phyloP scores from a whole-genome alignment of 2,329 filamentous ascomycete genomes.

The Fusarium agapanthi region DNA sequence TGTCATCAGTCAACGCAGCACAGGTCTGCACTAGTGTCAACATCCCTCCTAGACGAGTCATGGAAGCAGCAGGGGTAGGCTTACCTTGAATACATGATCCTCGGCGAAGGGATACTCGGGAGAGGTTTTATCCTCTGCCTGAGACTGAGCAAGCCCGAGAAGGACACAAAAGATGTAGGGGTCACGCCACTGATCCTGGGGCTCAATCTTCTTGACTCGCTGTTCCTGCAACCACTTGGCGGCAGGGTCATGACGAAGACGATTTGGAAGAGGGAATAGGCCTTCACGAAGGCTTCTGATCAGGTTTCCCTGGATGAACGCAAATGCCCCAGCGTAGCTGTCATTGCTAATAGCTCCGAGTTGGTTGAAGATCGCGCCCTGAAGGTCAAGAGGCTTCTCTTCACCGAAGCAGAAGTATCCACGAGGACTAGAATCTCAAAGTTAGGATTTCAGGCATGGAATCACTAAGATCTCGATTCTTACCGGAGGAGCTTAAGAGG shows the following conservation, averaged over 20 bases:
- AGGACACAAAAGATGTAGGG: slow-evolving; percentile 39
- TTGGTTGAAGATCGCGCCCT: slow-evolving; percentile 32
- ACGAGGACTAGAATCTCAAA: slow-evolving; percentile 19
- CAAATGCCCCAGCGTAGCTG: slow-evolving; percentile 23
- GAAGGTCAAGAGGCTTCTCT: slow-evolving; percentile 33
- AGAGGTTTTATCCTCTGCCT: slow-evolving; percentile 16
- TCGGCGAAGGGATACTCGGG: neutral
- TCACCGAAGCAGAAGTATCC: slow-evolving; percentile 37
- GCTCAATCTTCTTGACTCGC: slow-evolving; percentile 32
- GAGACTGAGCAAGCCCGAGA: slow-evolving; percentile 36
- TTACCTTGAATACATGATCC: slow-evolving; percentile 27
- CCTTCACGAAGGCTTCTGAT: slow-evolving; percentile 30
- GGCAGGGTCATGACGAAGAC: slow-evolving; percentile 26
- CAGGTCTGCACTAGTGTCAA: slow-evolving; percentile 13
- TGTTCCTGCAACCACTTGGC: slow-evolving; percentile 20
- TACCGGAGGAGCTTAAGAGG: slow-evolving; percentile 34
- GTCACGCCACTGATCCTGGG: slow-evolving; percentile 30
- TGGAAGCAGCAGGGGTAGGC: neutral
- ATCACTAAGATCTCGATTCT: neutral
- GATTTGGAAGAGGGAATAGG: slow-evolving; percentile 25
- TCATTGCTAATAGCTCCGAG: neutral
- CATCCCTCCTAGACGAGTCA: neutral
- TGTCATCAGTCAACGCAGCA: slow-evolving; percentile 29
- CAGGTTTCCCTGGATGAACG: slow-evolving; percentile 37
- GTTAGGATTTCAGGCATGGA: neutral